These are phyloP conservation scores for Alternaria viburni DNA, from an alignment of 2,329 filamentous ascomycete genomes.

Conservation along the genomic window DNA sequence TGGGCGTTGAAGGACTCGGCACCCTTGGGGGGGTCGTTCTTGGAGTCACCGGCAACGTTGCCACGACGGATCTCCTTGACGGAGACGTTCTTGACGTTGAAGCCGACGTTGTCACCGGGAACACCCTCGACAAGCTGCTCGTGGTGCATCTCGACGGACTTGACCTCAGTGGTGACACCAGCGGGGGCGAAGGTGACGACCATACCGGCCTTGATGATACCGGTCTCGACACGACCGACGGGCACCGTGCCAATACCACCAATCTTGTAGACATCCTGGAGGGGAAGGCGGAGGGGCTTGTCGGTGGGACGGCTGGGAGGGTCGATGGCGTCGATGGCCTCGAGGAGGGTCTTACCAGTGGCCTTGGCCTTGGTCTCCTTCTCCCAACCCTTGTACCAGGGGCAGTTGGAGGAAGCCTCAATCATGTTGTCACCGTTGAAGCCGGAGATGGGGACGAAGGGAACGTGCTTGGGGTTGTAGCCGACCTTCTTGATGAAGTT, in stretches of 20 bases:
- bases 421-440: slow-evolving; percentile 99
- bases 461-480: slow-evolving; percentile 98
- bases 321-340: slow-evolving; percentile 98
- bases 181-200: slow-evolving; percentile 98
- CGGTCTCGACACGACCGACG: slow-evolving; percentile 99
- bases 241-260: slow-evolving; percentile 99
- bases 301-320: slow-evolving; percentile 90
- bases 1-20: slow-evolving; percentile 97
- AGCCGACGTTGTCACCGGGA: slow-evolving; percentile 99
- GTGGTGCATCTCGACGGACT: slow-evolving; percentile 99
- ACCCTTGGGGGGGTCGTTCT: slow-evolving; percentile 95
- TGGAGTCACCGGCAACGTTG: slow-evolving; percentile 99
- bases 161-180: slow-evolving; percentile 99
- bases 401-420: slow-evolving; percentile 84
- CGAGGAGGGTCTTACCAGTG: slow-evolving; percentile 96
- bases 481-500: slow-evolving; percentile 99
- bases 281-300: slow-evolving; percentile 99
- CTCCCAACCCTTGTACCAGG: slow-evolving; percentile 99
- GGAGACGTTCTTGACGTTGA: slow-evolving; percentile 99
- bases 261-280: slow-evolving; percentile 99
- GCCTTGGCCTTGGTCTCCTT: slow-evolving; percentile 94
- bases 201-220: slow-evolving; percentile 84
- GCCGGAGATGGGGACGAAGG: slow-evolving; percentile 99
- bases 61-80: slow-evolving; percentile 99
- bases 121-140: slow-evolving; percentile 95